These are phyloP conservation scores for Aphanomyces stellatus DNA, from an alignment of 352 stramenopile species.

Conservation along the genomic window DNA sequence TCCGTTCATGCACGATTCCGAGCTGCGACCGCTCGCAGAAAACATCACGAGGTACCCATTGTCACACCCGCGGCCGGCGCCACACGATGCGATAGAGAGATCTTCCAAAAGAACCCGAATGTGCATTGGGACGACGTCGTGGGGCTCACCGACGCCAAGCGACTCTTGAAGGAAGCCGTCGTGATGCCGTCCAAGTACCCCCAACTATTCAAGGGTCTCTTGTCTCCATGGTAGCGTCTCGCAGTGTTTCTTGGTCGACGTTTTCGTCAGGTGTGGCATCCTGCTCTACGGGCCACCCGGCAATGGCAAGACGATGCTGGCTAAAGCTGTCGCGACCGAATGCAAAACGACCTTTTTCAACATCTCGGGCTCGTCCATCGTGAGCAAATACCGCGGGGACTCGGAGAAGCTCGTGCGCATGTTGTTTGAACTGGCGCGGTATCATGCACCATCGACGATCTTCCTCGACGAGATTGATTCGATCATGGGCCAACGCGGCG, in stretches of 20 bases:
- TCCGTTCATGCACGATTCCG: conserved; percentile 79
- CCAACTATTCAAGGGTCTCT: conserved; percentile 90
- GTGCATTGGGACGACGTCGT: conserved; percentile 86
- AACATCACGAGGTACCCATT: conserved; percentile 59
- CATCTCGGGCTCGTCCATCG: conserved; percentile 78
- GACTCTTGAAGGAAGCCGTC: conserved; percentile 90
- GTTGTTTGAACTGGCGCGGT: conserved; percentile 69
- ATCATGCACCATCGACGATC: conserved; percentile 80
- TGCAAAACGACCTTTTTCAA: conserved; percentile 86
- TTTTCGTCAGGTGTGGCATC: conserved; percentile 79
- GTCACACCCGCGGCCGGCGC: background rate
- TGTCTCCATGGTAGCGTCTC: conserved; percentile 47
- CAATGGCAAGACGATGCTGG: conserved; percentile 86
- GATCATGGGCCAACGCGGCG: conserved; percentile 84
- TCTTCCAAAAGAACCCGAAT: conserved; percentile 88
- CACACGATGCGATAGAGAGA: too few species aligned
- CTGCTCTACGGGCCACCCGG: conserved; percentile 78
- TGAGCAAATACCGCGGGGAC: conserved; percentile 80
- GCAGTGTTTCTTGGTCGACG: background rate
- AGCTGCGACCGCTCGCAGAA: conserved; percentile 78
- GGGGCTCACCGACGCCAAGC: conserved; percentile 86
- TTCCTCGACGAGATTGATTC: conserved; percentile 85
- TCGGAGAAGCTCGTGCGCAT: conserved; percentile 84
- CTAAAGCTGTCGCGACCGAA: conserved; percentile 76
- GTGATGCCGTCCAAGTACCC: conserved; percentile 94